phyloP scores from a whole-genome alignment of 257 asterid species.

The Fraxinus anomala region DNA sequence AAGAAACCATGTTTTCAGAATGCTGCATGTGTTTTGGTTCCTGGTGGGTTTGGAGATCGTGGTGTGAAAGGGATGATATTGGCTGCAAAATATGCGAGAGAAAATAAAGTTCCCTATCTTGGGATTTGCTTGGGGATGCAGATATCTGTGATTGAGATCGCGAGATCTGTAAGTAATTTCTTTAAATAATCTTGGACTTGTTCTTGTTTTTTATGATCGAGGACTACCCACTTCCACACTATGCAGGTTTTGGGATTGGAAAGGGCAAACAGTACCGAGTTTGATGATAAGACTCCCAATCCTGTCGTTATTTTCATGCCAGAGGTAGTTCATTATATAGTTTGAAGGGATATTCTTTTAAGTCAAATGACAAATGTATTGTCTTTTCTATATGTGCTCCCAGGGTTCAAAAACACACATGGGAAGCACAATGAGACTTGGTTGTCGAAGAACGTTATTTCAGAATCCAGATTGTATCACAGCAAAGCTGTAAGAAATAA shows the following conservation, averaged over 20 bases:
- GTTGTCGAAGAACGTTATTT: conserved; percentile 80
- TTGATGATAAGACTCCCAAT: conserved; percentile 62
- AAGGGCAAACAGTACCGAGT: conserved; percentile 83
- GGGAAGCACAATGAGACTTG: conserved; percentile 99
- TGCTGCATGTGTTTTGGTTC: conserved; percentile 91
- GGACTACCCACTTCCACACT: conserved; percentile 19
- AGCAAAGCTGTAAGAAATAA: conserved; percentile 72
- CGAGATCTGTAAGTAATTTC: conserved; percentile 72
- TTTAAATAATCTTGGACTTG: conserved; percentile 1
- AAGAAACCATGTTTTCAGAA: conserved; percentile 45
- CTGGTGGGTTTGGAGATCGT: conserved; percentile 99
- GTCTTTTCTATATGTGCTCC: conserved; percentile 14
- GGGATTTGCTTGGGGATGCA: conserved; percentile 99
- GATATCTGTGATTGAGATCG: conserved; percentile 89
- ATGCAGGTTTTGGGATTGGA: conserved; percentile 70
- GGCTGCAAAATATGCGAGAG: conserved; percentile 98
- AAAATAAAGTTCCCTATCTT: conserved; percentile 75
- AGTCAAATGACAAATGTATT: conserved; percentile 23
- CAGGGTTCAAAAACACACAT: conserved; percentile 92
- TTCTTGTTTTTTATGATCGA: conserved; percentile 11
- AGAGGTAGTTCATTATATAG: conserved; percentile 58
- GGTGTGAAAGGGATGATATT: conserved; percentile 93
- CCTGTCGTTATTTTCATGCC: conserved; percentile 98
- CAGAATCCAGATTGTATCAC: conserved; percentile 82
- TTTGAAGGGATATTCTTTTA: conserved; percentile 5